These are phyloP conservation scores for Cyamopsis tetragonoloba DNA, from an alignment of 306 rosid genomes.

Conservation along the genomic window DNA sequence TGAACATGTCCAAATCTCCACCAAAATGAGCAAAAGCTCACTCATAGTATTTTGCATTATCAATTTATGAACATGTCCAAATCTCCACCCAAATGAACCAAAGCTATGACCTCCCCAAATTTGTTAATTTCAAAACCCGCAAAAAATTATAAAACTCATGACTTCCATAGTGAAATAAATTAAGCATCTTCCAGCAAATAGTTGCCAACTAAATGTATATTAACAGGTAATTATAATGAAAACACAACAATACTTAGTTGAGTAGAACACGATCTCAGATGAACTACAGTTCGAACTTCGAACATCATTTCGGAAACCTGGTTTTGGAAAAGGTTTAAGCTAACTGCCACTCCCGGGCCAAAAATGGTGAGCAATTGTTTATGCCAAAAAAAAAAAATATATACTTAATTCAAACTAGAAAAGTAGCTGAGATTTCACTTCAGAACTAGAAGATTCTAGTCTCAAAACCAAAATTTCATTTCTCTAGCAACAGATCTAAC, in stretches of 20 bases:
- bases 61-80: neutral
- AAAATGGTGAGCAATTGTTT: neutral
- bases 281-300: neutral
- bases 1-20: neutral
- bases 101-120: neutral
- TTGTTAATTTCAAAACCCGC: neutral
- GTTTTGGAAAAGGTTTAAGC: neutral
- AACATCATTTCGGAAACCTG: neutral
- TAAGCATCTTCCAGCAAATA: neutral
- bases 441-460: neutral
- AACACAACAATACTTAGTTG: neutral
- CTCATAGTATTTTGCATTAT: neutral
- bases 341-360: neutral
- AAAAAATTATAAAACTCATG: neutral
- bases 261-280: neutral
- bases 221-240: neutral
- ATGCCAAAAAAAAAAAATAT: neutral
- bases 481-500: constrained; percentile 29
- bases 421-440: neutral
- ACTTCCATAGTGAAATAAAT: neutral
- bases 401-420: neutral
- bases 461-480: neutral
- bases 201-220: neutral
- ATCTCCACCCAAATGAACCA: neutral
- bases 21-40: neutral